Evolutionary conservation across 495 filamentous ascomycete species (phyloP), one percentile per base, ranked within the genome.

Genomic region (Podospora pseudocomata): DNA sequence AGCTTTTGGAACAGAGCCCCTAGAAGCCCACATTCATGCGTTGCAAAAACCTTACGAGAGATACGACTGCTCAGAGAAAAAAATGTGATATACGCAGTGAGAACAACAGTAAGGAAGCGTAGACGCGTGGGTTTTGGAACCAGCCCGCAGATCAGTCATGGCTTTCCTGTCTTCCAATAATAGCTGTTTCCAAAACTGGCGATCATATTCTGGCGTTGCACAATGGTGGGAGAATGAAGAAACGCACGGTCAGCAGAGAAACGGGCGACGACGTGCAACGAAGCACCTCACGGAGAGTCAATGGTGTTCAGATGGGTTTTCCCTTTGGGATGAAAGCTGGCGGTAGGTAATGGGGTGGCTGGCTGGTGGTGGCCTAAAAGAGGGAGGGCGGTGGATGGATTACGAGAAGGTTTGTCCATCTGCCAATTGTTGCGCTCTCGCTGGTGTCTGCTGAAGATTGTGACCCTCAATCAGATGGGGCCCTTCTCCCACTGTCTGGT

Each of bases 111-210:
- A 5, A 49, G 15, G 39, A 49, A 49, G 39, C 39, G 30, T 6
- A 32, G 30, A 11, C 5, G 55, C 55, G 55, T 26, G 23, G 55
- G 23, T 19, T 26, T 5, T 58, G 54, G 54, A n/a, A 57, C 54
- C 54, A 19, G n/a, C 18, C 23, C n/a, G 55, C 55, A 26, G n/a
- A 58, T 58, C 55, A 58, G 23, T 58, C 23, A 19, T 20, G n/a
- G 55, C 55, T 58, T 19, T 20, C 2, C 55, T 58, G 55, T 19
- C 55, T 26, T 58, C 55, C 23, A 58, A 58, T 19, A 19, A 58
- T 58, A 58, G 19, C 55, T 58, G n/a, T 58, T 58, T 58, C 55
- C 55, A 58, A 58, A 58, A 19, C 55, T 58, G 55, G 18, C 55
- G 55, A 58, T 58, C 55, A 58, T 58, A 58, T 20, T 26, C 18